Evolutionary conservation across 331 rosid genomes (phyloP).

Genomic region (Malus hybrid): DNA sequence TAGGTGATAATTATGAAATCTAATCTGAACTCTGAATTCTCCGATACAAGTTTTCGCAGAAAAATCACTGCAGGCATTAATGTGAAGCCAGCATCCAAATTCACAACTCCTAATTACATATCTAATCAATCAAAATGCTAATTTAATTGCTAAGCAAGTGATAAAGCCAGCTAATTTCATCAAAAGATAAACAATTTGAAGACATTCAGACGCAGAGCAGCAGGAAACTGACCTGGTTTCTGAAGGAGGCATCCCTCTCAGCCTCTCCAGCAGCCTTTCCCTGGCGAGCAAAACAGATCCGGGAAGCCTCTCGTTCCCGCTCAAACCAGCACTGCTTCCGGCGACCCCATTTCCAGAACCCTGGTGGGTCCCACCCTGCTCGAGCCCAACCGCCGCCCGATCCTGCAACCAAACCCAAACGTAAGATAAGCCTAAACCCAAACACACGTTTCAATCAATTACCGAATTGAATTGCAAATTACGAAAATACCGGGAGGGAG

Average conservation of each 20-base stretch:
- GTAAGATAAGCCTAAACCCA: not conserved
- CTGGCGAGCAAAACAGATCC: slow-evolving; percentile 72
- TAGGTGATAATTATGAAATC: not conserved
- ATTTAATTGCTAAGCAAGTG: not conserved
- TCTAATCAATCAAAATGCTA: not conserved
- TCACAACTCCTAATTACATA: not conserved
- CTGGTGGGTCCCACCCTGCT: slow-evolving; percentile 19
- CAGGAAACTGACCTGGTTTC: slow-evolving; percentile 45
- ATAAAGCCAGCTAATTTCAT: not conserved
- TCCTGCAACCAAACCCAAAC: slow-evolving; percentile 28
- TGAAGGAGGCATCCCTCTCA: slow-evolving; percentile 60
- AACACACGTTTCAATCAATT: not conserved
- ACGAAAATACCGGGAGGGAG: slow-evolving; percentile 15
- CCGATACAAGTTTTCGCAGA: not conserved
- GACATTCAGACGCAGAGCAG: not conserved
- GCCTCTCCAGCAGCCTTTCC: slow-evolving; percentile 78
- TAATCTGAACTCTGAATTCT: not conserved
- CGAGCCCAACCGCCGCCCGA: slow-evolving; percentile 35
- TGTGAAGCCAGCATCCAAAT: not conserved
- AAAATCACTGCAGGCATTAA: not conserved
- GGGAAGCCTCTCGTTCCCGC: slow-evolving; percentile 60
- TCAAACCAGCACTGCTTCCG: slow-evolving; percentile 21
- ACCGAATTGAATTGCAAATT: not conserved
- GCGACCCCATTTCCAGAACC: slow-evolving; percentile 21
- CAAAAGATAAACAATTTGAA: not conserved